Percentiles rank a stretch among this genome's conserved stretches.
Evolutionary conservation across 768 basidiomycete genomes (phyloP).

Genomic region (Leccinum subgranulosum): DNA sequence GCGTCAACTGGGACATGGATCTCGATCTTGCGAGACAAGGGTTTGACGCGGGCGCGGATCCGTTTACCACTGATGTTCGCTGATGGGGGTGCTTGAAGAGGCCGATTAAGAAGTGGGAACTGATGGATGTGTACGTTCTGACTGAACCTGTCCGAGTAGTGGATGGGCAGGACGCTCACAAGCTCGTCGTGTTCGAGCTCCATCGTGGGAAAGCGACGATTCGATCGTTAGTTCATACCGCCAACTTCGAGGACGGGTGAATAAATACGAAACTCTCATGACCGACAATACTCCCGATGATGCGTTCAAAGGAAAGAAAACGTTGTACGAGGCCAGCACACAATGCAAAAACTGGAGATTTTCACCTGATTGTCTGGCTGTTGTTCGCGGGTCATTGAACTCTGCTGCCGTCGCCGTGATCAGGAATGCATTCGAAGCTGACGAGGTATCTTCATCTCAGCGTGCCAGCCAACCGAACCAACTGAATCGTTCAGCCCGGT

Average conservation of each 20-base stretch:
- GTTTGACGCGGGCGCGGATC: slow-evolving; percentile 71
- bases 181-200: slow-evolving; percentile 50
- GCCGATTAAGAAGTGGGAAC: slow-evolving; percentile 71
- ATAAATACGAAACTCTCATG: neutral
- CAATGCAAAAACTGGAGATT: slow-evolving; percentile 90
- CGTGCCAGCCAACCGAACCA: neutral
- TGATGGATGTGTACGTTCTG: slow-evolving; percentile 77
- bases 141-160: slow-evolving; percentile 57
- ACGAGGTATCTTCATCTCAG: slow-evolving; percentile 53
- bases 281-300: neutral
- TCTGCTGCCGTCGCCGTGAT: slow-evolving; percentile 74
- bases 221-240: too few species aligned
- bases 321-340: slow-evolving; percentile 75
- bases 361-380: slow-evolving; percentile 60
- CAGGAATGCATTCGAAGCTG: slow-evolving; percentile 69
- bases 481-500: slow-evolving; percentile 51
- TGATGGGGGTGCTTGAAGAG: slow-evolving; percentile 75
- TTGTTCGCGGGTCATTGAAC: slow-evolving; percentile 68
- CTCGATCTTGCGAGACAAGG: slow-evolving; percentile 59
- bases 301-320: slow-evolving; percentile 16
- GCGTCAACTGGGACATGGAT: slow-evolving; percentile 82
- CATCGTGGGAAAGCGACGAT: slow-evolving; percentile 22
- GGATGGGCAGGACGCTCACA: slow-evolving; percentile 67
- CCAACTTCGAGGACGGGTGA: too few species aligned
- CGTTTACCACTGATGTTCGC: slow-evolving; percentile 70